These are phyloP conservation scores for Solidago caesia DNA, from an alignment of 129 eudicot species.

Conservation along the genomic window DNA sequence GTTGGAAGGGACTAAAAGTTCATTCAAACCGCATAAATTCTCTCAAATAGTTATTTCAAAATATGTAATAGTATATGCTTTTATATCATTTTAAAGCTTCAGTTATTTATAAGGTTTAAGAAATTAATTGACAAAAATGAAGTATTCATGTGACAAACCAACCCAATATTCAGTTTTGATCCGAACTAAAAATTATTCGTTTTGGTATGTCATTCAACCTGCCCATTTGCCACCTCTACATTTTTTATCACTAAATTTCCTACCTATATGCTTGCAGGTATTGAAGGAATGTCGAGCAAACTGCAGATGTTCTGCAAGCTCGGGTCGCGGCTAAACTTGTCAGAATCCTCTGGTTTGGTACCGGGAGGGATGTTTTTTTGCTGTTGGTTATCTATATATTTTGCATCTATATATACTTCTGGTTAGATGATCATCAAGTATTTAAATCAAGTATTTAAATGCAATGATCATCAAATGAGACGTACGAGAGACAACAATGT, in stretches of 20 bases:
- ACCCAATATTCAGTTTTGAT: not conserved
- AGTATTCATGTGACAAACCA: not conserved
- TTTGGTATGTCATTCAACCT: not conserved
- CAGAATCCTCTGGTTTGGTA: slow-evolving; percentile 13
- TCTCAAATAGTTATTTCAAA: not conserved
- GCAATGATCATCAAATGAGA: not conserved
- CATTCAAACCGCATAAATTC: not conserved
- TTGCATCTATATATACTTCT: slow-evolving; percentile 26
- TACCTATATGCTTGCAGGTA: slow-evolving; percentile 37
- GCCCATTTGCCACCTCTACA: not conserved
- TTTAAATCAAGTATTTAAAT: not conserved
- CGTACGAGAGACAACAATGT: slow-evolving; percentile 10
- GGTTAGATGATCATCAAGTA: slow-evolving; percentile 5
- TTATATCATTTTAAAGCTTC: not conserved
- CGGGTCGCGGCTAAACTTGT: slow-evolving; percentile 25
- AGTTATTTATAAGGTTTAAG: not conserved
- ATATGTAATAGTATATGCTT: not conserved
- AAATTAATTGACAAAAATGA: not conserved
- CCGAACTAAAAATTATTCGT: not conserved
- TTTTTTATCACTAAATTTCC: not conserved
- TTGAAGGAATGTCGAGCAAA: slow-evolving; percentile 67
- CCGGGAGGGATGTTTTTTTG: not conserved
- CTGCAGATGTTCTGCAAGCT: slow-evolving; percentile 62
- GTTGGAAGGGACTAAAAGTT: not conserved
- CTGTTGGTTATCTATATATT: not conserved